Base-by-base conservation (phyloP, 1,284 basidiomycete species). In the Hypsizygus ulmarius region DNA sequence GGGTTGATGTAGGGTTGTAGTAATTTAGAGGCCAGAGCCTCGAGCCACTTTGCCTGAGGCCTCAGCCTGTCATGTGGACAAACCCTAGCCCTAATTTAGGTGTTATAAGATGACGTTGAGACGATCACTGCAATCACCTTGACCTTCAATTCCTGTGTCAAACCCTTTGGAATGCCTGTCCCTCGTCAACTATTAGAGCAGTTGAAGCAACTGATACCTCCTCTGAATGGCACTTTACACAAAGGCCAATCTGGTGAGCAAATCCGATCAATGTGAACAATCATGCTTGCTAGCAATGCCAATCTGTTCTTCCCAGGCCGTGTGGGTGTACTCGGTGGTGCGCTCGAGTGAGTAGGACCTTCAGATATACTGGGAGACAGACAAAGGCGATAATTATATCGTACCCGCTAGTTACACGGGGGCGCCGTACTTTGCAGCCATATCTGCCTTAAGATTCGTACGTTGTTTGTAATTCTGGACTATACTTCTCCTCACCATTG, bases 261-360 rank as follows among this genome's bases (percentile, higher is more conserved):
- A 16, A 8, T 29, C 27, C 8, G n/a, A n/a, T n/a, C n/a, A n/a
- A n/a, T 27, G 19, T 46, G 41, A 10, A 35, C 40, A 47, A 10
- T 43, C 11, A 47, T 19, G 39, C 32, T 48, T 43, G 35, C 45
- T 39, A 39, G 56, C 15, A 44, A 30, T 50, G 27, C 30, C 7
- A 45, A 8, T 19, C 5, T 30, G 27, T 51, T 47, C 43, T 52
- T 21, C 37, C n/a, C 49, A 84, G 90, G 91, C 34, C 79, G 96
- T 16, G 87, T 99, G 21, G 96, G 93, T 42, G 89, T 99, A 14
- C 77, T 99, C 2, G 96, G 96, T 45, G 96, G 96, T 16, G 91
- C 90, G 25, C 75, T 87, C 53, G 96, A 98, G 93, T 94, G 46
- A 63, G 77, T 51, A n/a, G n/a, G n/a, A n/a, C n/a, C 7, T 18